Evolutionary conservation across 345 rosid genomes (phyloP).

Genomic region (Mangifera indica): DNA sequence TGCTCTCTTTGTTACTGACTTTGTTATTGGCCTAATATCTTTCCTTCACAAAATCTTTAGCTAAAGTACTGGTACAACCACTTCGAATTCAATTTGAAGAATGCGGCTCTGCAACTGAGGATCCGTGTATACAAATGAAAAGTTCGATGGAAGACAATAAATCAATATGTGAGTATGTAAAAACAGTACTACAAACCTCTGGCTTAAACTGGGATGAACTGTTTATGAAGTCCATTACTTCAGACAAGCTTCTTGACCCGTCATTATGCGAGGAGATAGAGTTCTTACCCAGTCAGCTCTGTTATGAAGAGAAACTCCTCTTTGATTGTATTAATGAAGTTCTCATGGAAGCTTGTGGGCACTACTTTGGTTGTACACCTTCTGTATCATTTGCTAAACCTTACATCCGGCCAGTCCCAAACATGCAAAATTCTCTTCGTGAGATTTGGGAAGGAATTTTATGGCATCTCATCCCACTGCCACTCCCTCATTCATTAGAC

Average conservation of each 20-base stretch:
- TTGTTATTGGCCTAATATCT: constrained; percentile 23
- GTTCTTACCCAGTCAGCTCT: constrained; percentile 52
- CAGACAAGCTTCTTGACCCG: constrained; percentile 62
- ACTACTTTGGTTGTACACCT: constrained; percentile 46
- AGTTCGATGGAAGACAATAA: constrained; percentile 49
- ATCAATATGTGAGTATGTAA: constrained; percentile 42
- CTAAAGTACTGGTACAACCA: constrained; percentile 48
- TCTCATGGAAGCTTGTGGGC: constrained; percentile 57
- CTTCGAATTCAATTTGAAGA: constrained; percentile 67
- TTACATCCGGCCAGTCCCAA: constrained; percentile 38
- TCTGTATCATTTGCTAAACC: constrained; percentile 54
- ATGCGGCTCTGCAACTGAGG: constrained; percentile 33
- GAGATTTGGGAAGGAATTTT: constrained; percentile 66
- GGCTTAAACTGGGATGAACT: constrained; percentile 70
- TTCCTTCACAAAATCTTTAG: constrained; percentile 38
- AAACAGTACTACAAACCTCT: constrained; percentile 52
- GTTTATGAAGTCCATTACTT: constrained; percentile 53
- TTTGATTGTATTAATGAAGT: constrained; percentile 78
- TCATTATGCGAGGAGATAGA: constrained; percentile 50
- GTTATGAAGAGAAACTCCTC: constrained; percentile 52
- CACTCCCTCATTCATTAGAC: constrained; percentile 67
- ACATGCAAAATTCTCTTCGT: constrained; percentile 38
- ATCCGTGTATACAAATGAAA: constrained; percentile 36
- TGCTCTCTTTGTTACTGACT: background rate
- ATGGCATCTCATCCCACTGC: constrained; percentile 69